These are phyloP conservation scores for Rhazya stricta DNA, from an alignment of 257 asterid species.

Conservation along the genomic window DNA sequence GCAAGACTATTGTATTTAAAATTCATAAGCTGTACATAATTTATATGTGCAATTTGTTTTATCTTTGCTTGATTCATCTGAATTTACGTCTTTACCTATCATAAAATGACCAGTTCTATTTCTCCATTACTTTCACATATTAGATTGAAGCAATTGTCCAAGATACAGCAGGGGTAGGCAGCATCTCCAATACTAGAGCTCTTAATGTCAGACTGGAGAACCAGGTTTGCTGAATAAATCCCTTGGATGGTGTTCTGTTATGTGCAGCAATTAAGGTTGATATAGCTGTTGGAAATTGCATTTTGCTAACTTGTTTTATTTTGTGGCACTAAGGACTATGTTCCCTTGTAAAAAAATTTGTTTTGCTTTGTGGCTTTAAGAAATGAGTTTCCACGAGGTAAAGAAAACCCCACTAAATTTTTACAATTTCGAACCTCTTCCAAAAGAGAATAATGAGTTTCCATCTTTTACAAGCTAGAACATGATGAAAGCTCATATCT, in stretches of 20 bases:
- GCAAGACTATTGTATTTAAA: neutral
- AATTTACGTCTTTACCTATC: neutral
- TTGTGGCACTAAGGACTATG: neutral
- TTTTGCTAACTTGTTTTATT: neutral
- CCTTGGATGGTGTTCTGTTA: neutral
- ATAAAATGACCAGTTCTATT: neutral
- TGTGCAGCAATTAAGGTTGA: neutral
- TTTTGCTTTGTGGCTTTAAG: neutral
- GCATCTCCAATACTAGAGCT: conserved; percentile 62
- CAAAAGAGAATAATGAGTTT: neutral
- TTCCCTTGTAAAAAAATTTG: no score
- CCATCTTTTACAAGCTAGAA: neutral
- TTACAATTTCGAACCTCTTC: neutral
- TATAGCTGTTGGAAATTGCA: neutral
- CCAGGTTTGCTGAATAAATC: conserved; percentile 42
- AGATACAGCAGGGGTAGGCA: conserved; percentile 68
- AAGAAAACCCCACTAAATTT: neutral
- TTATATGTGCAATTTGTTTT: neutral
- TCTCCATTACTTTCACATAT: conserved; percentile 1
- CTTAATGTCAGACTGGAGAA: conserved; percentile 51
- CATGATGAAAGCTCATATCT: neutral
- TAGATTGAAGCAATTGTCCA: conserved; percentile 83
- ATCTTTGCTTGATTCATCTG: neutral
- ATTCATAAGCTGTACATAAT: neutral
- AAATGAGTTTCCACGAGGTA: neutral